Base-by-base conservation (phyloP, 352 stramenopile genomes). In the Globisporangium parvum region DNA sequence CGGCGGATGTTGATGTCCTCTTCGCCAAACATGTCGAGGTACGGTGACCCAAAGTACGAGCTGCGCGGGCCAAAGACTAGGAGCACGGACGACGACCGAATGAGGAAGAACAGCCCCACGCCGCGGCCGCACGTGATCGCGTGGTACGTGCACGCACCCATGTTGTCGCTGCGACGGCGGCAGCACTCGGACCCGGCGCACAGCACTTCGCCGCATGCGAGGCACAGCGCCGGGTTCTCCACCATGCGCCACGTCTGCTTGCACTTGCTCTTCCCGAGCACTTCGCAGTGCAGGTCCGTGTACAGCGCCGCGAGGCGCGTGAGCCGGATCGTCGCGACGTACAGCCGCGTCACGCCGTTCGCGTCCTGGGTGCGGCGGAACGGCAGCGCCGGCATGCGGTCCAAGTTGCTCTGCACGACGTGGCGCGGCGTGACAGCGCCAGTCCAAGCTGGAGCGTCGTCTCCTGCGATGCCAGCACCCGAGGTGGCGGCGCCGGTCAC, bases 1-100 rank as follows among this genome's bases (percentile, higher is more conserved):
- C 85, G 81, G 47, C 81, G 71, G 28, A 94, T 62, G 48, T 91
- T 88, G 55, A 92, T 88, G 51, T 94, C 85, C 66, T 94, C 81
- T 76, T 94, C 85, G 21, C 81, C 85, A 74, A 94, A 94, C 78
- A 89, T 91, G 56, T 94, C 85, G 23, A 94, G 73, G 53, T 92
- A 94, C 39, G 81, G 80, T 57, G 81, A 92, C 5, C 79, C 77
- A 55, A 94, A 94, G 73, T 91, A 94, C 39, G 77, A 94, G 53
- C 77, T 87, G 17, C 82, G 69, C 0, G 79, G 77, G 0, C 77
- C 78, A 48, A 85, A 90, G 0, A 94, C 69, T 1, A 94, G 64
- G 51, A 94, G 57, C 55, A 91, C 82, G 2, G 77, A 90, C 18
- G 77, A 89, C 55, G 80, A 86, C 3, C 77, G 75, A 63, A 92